Percentiles rank a stretch among this genome's conserved stretches.
These are phyloP conservation scores for Kodamaea sagamina DNA, from an alignment of 805 yeast species.

Conservation along the genomic window DNA sequence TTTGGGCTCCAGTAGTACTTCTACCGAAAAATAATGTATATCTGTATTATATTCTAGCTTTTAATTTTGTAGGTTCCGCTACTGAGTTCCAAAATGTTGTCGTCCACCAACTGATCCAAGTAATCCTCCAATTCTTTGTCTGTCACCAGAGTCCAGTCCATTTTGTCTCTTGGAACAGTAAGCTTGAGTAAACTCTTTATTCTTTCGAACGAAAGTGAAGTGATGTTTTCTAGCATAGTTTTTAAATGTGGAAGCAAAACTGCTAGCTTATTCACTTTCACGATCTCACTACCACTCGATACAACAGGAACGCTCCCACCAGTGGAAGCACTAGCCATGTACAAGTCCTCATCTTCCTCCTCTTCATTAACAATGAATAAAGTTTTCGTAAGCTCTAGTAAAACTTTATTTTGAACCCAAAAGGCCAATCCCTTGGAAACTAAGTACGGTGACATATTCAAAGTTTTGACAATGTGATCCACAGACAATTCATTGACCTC, in stretches of 20 bases:
- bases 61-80: slow-evolving; percentile 38
- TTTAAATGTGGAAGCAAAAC: slow-evolving; percentile 48
- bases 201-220: slow-evolving; percentile 47
- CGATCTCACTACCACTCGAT: background rate
- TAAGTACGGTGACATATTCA: slow-evolving; percentile 45
- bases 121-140: slow-evolving; percentile 46
- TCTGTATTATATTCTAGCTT: slow-evolving; percentile 9
- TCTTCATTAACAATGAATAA: slow-evolving; percentile 44
- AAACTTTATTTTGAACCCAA: slow-evolving; percentile 66
- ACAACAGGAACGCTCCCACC: background rate
- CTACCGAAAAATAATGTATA: background rate
- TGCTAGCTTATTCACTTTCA: background rate
- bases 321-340: background rate
- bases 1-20: background rate
- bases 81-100: slow-evolving; percentile 37
- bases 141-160: slow-evolving; percentile 35
- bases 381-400: slow-evolving; percentile 39
- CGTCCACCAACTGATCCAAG: slow-evolving; percentile 45
- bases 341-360: slow-evolving; percentile 7
- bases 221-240: slow-evolving; percentile 61
- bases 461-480: slow-evolving; percentile 30
- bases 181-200: slow-evolving; percentile 56
- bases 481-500: slow-evolving; percentile 34
- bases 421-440: slow-evolving; percentile 45
- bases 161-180: slow-evolving; percentile 55